Evolutionary conservation across 257 asterid genomes (phyloP), one percentile per base, ranked within the genome.

Genomic region (Solanum dulcamara): DNA sequence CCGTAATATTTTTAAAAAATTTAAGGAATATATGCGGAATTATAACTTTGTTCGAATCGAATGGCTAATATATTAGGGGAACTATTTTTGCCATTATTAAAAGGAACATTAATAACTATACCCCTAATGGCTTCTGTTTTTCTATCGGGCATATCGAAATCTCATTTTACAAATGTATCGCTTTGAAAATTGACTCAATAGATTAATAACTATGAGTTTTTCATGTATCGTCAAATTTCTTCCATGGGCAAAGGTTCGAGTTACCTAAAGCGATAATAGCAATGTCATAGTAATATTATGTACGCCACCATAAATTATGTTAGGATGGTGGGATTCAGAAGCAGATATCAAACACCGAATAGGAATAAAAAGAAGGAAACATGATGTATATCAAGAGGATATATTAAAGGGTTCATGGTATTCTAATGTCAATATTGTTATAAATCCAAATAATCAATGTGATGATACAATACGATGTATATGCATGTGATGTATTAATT

Each of bases 401-500:
- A 18, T 53, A 53, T 22, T 38, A 38, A 71, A 71, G 33, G 11
- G 18, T 40, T 71, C 2, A 24, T 14, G 35, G 81, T 42, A 24
- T 15, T 13, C 35, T 38, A 24, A 83, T 67, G 87, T 88, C 90
- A 83, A 88, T 80, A 71, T 87, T 84, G 83, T 38, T 28, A 87
- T 87, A 80, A 72, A 84, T 84, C 66, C 84, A 83, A 68, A 75
- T 51, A 89, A 89, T 85, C 46, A 86, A 86, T 85, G 86, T 77
- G 83, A 84, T 79, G 89, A 88, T 83, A 88, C 85, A 87, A 62
- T 85, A 83, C 71, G 33, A 70, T 38, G 86, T 59, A 83, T 83
- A 87, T 88, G 86, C 90, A 89, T 90, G 90, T 92, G 92, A 88
- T 85, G 89, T 86, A 50, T 87, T 85, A 87, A 88, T 86, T 87